Evolutionary conservation across 306 rosid species (phyloP).

Genomic region (Malus sylvestris): DNA sequence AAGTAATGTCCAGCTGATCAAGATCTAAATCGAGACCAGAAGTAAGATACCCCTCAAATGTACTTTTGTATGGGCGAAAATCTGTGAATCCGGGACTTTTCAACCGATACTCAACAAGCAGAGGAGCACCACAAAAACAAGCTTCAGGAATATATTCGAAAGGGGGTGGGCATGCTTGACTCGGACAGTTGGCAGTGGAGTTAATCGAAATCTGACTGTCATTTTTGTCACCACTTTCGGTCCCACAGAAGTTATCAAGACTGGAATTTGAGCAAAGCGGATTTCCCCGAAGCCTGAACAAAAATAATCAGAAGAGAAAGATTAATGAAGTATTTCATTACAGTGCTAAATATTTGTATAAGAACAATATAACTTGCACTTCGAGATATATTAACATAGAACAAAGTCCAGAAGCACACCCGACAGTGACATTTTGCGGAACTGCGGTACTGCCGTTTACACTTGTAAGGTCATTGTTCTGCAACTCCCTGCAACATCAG

Average conservation of each 20-base stretch:
- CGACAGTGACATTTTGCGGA: conserved; percentile 64
- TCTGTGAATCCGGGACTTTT: conserved; percentile 87
- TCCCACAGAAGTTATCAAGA: conserved; percentile 42
- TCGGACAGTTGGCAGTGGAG: conserved; percentile 25
- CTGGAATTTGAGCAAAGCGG: conserved; percentile 52
- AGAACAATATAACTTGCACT: background rate
- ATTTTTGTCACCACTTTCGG: conserved; percentile 22
- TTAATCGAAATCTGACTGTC: conserved; percentile 11
- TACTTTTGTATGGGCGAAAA: conserved; percentile 39
- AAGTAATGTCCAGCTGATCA: conserved; percentile 48
- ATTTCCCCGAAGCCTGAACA: conserved; percentile 83
- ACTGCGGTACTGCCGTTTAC: conserved; percentile 43
- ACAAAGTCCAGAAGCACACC: conserved; percentile 48
- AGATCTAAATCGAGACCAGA: conserved; percentile 26
- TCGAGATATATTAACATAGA: conserved; percentile 8
- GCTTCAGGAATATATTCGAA: conserved; percentile 38
- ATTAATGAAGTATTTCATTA: background rate
- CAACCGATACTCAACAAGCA: conserved; percentile 56
- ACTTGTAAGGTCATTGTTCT: conserved; percentile 48
- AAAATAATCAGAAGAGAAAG: conserved; percentile 6
- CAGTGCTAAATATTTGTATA: background rate
- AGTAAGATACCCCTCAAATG: conserved; percentile 42
- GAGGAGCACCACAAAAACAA: conserved; percentile 71
- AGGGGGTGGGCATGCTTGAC: conserved; percentile 56
- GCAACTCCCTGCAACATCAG: conserved; percentile 62